Base-by-base conservation (phyloP, 441 rosid species). In the Monsonia emarginata region DNA sequence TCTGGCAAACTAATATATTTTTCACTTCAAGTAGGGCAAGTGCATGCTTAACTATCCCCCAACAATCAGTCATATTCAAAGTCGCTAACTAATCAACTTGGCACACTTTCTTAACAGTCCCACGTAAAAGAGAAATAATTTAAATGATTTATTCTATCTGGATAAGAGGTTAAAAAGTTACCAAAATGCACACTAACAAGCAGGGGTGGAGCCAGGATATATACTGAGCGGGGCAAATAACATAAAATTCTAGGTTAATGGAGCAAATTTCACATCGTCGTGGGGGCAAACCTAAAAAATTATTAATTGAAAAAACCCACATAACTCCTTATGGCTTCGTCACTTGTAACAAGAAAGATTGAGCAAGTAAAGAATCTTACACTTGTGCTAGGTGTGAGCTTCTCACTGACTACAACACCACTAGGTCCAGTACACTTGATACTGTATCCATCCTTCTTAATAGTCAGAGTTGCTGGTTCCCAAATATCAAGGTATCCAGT, bases 401-500 rank as follows among this genome's bases (percentile, higher is more conserved):
- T 95, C 72, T 91, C 97, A 14, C 84, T 81, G 68, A 84, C 79
- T 66, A 81, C 81, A 70, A 64, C 72, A 60, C 86, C 93, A 67
- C 78, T 82, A 27, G 88, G 63, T n/a, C 82, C 82, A 52, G 60
- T 78, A 59, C 85, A 77, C 79, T 88, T 95, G 76, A 95, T 87
- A 74, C 78, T 88, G 80, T 81, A 95, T 64, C 96, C 86, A 40
- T 87, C 96, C 80, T 83, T 86, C 81, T 91, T 95, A 24, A 95
- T 73, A 58, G 88, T 79, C 83, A 95, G 75, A 4, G 88, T 91
- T 74, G 90, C 96, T 2, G 84, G 88, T 80, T 95, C 99, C 95
- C 97, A 88, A 69, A 91, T 84, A 79, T 77, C 91, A 84, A 79
- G 76, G 80, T 76, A 87, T 71, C 85, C 81, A 57, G 82, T 74